Conservation (phyloP, 2,329 filamentous ascomycete genomes). For the Sporothrix curviconia region DNA sequence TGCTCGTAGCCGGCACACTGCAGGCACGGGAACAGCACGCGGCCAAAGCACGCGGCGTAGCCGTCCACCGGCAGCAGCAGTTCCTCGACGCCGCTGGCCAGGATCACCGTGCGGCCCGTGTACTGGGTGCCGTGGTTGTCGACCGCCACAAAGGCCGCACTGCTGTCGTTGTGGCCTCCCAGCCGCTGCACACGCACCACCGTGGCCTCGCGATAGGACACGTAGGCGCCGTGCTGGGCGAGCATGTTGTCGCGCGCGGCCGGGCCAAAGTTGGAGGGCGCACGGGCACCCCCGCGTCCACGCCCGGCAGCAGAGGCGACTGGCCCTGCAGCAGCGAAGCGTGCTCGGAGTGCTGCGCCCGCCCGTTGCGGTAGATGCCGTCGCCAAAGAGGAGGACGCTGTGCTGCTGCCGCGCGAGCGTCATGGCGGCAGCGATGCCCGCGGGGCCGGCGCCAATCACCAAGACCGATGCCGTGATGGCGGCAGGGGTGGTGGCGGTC, state of each 20-base stretch:
- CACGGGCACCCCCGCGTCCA: conserved; percentile 40
- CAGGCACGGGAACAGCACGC: conserved; percentile 51
- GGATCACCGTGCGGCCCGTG: conserved; percentile 3
- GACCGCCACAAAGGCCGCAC: not conserved
- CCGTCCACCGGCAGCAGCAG: conserved; percentile 45
- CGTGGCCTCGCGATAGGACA: not conserved
- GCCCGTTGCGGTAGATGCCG: conserved; percentile 43
- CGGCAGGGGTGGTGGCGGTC: not conserved
- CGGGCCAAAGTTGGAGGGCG: not conserved
- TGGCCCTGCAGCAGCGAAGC: no score
- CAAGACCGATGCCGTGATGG: no score
- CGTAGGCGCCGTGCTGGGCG: not conserved
- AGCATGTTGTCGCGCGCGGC: not conserved
- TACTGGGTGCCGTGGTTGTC: not conserved
- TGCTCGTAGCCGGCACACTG: conserved; percentile 57
- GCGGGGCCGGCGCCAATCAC: conserved; percentile 6
- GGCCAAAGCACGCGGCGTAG: conserved; percentile 49
- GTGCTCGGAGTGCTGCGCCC: no score
- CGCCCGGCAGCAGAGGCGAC: conserved; percentile 41
- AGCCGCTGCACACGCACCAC: not conserved
- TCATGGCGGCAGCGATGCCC: conserved; percentile 1
- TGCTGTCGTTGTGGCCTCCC: no score
- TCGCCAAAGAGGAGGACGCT: conserved; percentile 45
- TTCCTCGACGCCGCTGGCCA: conserved; percentile 50
- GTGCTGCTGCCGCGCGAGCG: conserved; percentile 42